Evolutionary conservation across 371 early-diverging fungal species (phyloP), one percentile per base, ranked within the genome.

Genomic region (Circinella umbellata): DNA sequence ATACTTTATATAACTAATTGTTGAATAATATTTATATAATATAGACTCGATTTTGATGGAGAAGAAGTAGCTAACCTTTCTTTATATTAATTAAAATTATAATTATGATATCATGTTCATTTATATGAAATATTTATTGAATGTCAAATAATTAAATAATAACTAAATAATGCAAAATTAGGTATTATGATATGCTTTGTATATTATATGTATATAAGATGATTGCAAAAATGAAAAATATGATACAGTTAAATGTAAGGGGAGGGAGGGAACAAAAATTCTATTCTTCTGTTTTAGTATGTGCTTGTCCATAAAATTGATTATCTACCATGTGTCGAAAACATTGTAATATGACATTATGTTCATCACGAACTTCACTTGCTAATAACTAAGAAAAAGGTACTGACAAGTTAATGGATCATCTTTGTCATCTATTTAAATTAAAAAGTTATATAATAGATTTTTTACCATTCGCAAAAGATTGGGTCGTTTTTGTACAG

Each of bases 331-430:
- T 79, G 67, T 80, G 76, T 7, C 83, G 76, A 47, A 83, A 69
- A 53, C 81, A 81, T 57, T 88, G 86, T 46, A 88, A 53, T 17
- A 88, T 74, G 17, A 78, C 75, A 68, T 78, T 88, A 65, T 83
- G 80, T 61, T 88, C 88, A n/a, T 81, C 71, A 7, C 73, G 76
- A 61, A 88, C 85, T 53, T 64, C 65, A n/a, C 53, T 64, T 27
- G 49, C 13, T 14, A 64, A 53, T 15, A 64, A 38, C 65, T 64
- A 38, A 35, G 1, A 51, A 42, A 42, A 42, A 9, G 3, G 42
- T 42, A 42, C 3, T 42, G 36, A 4, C 34, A 18, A 10, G n/a
- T 14, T n/a, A 38, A 17, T 0, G 14, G 38, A 27, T 13, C 9
- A 4, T 39, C 38, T 38, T 20, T 49, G n/a, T 27, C 27, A 27